Base-by-base conservation (phyloP, 1,139 yeast species). In the Taphrina communis region DNA sequence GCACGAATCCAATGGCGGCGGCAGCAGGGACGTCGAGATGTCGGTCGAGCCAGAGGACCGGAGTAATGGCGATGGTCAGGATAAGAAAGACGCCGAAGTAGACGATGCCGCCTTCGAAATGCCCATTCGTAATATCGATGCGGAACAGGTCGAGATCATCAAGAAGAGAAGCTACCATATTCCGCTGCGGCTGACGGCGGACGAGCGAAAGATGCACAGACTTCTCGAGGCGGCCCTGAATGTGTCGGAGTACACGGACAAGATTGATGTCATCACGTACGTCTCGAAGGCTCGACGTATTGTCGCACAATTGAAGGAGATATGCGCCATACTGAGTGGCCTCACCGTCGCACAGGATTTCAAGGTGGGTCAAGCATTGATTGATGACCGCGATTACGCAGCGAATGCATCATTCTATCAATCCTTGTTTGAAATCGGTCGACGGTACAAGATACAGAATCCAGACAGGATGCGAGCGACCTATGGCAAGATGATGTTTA, bases 391-490 rank as follows among this genome's bases (percentile, higher is more conserved):
- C 74, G 86, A 87, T 73, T 88, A 87, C 74, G 80, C 83, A 48
- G 86, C 85, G 70, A 86, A 88, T 75, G 86, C 88, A 1, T 85
- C 83, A 52, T 88, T 92, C 90, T 88, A 85, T 76, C 82, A 88
- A 74, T 78, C 77, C 53, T 80, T 88, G 17, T 88, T 88, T 76
- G 94, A 88, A 77, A 84, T 88, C 71, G 94, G 94, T 36, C 82
- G 94, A 73, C 81, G 94, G 65, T 88, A 88, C 78, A 88, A 88
- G 75, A 85, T 88, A 73, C 86, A 88, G 91, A 88, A 88, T 75
- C 94, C 94, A 0, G 91, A 88, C 73, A 82, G 85, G 73, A 86
- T 88, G 89, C 82, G 91, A 70, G 88, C 86, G 73, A 86, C 86
- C 1, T 88, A 86, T 76, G 94, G 94, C 56, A 88, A 88, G 75